These are phyloP conservation scores for Moesziomyces sp. DNA, from an alignment of 1,284 basidiomycete species.

Conservation along the genomic window DNA sequence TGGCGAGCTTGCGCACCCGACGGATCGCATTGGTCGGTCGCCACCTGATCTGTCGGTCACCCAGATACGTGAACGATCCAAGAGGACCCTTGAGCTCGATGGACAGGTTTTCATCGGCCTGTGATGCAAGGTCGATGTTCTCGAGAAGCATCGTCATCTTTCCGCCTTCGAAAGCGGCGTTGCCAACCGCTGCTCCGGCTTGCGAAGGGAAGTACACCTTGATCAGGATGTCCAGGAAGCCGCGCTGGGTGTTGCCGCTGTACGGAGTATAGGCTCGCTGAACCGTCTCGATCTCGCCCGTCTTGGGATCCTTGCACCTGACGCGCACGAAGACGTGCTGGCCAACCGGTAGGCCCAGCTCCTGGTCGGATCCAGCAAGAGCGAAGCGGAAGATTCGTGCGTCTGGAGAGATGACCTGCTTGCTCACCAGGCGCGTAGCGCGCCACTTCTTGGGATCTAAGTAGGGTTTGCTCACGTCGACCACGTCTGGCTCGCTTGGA, in stretches of 20 bases:
- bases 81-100: constrained; percentile 75
- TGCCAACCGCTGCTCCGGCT: background rate
- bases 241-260: constrained; percentile 70
- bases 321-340: constrained; percentile 73
- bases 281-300: constrained; percentile 70
- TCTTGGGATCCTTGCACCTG: constrained; percentile 66
- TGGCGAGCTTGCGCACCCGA: constrained; percentile 71
- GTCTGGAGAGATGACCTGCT: constrained; percentile 72
- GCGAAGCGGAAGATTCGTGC: constrained; percentile 73
- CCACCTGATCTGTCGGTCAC: constrained; percentile 70
- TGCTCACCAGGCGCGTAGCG: constrained; percentile 69
- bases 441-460: constrained; percentile 74
- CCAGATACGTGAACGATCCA: constrained; percentile 74
- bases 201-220: constrained; percentile 73
- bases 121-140: constrained; percentile 66
- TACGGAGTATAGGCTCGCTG: constrained; percentile 77
- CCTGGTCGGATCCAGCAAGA: constrained; percentile 70
- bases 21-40: constrained; percentile 67
- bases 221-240: constrained; percentile 71
- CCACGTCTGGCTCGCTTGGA: constrained; percentile 17
- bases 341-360: constrained; percentile 75
- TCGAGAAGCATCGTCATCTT: constrained; percentile 74
- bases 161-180: constrained; percentile 69
- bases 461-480: constrained; percentile 69
- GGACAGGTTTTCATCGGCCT: constrained; percentile 66